Percentiles rank a stretch among this genome's conserved stretches.
Evolutionary conservation across 225 moss, liverwort and hornwort species (phyloP).

Genomic region (Neckera pumila): DNA sequence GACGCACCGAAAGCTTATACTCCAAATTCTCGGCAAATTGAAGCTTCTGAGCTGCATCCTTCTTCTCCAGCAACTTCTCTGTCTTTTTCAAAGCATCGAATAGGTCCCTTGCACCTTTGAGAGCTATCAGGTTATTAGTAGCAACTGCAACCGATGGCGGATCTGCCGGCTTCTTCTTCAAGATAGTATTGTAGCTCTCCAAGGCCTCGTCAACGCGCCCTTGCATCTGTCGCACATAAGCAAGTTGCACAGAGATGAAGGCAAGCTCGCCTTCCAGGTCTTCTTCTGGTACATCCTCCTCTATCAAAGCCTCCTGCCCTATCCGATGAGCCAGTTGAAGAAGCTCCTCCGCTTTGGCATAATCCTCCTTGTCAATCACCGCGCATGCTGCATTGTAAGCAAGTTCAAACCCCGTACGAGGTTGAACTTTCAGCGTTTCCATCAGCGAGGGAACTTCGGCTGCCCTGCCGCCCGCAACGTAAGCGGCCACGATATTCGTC

Average conservation of each 20-base stretch:
- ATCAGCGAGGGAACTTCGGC: conserved; percentile 66
- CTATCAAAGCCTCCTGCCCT: conserved; percentile 83
- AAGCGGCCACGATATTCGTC: conserved; percentile 88
- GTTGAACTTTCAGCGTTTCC: conserved; percentile 61
- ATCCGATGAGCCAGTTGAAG: conserved; percentile 69
- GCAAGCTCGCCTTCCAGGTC: conserved; percentile 83
- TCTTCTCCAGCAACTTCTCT: conserved; percentile 90
- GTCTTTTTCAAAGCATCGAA: conserved; percentile 93
- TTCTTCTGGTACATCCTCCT: conserved; percentile 65
- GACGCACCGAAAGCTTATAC: conserved; percentile 57
- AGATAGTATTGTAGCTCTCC: conserved; percentile 61
- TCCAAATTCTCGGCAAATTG: conserved; percentile 83
- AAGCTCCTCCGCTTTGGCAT: conserved; percentile 76
- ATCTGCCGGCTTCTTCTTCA: conserved; percentile 78
- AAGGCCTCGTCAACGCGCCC: conserved; percentile 64
- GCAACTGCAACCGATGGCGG: conserved; percentile 79
- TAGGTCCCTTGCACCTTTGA: conserved; percentile 81
- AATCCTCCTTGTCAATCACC: conserved; percentile 61
- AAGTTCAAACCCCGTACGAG: conserved; percentile 65
- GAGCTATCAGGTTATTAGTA: conserved; percentile 73
- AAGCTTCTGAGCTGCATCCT: conserved; percentile 57
- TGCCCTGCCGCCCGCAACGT: conserved; percentile 72
- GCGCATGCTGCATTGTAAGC: conserved; percentile 89
- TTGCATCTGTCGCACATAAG: conserved; percentile 88
- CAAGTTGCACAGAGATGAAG: conserved; percentile 90